A percentile compares a stretch with the other conserved stretches of the same genome.
These are phyloP conservation scores for Fusarium drepaniforme DNA, from an alignment of 2,329 filamentous ascomycete genomes.

Conservation along the genomic window DNA sequence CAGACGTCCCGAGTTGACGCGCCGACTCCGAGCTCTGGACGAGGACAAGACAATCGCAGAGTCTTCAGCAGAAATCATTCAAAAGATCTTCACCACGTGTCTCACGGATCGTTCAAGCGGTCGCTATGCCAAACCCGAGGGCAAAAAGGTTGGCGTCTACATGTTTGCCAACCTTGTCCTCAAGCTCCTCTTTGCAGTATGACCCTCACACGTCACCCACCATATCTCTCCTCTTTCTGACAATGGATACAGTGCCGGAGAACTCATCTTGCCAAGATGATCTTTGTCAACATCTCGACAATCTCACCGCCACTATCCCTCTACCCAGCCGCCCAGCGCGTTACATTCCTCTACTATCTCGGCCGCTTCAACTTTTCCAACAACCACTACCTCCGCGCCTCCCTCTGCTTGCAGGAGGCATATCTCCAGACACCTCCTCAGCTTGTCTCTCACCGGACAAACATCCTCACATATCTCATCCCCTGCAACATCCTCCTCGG, in stretches of 20 bases:
- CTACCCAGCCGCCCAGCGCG: constrained; percentile 87
- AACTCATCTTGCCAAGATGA: constrained; percentile 85
- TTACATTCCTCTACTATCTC: constrained; percentile 95
- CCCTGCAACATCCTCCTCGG: constrained; percentile 87
- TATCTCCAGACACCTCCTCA: constrained; percentile 75
- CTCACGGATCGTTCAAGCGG: constrained; percentile 82
- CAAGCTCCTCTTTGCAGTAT: constrained; percentile 85
- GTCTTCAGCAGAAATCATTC: constrained; percentile 87
- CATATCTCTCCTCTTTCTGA: constrained; percentile 6
- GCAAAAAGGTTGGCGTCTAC: constrained; percentile 90
- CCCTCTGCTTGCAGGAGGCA: constrained; percentile 80
- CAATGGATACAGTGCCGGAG: constrained; percentile 73
- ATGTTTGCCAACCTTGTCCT: constrained; percentile 91
- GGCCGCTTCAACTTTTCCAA: constrained; percentile 91
- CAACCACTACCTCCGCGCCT: constrained; percentile 83
- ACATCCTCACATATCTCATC: constrained; percentile 87
- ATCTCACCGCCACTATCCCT: constrained; percentile 84
- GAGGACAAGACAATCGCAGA: constrained; percentile 84
- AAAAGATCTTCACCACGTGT: constrained; percentile 92
- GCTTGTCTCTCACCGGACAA: constrained; percentile 79
- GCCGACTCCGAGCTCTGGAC: constrained; percentile 71
- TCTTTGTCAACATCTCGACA: constrained; percentile 89
- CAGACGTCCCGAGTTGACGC: constrained; percentile 81
- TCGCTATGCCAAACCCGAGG: constrained; percentile 77
- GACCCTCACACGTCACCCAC: constrained; percentile 37